phyloP scores from a whole-genome alignment of 2,329 filamentous ascomycete genomes.

The Alternaria arbusti region DNA sequence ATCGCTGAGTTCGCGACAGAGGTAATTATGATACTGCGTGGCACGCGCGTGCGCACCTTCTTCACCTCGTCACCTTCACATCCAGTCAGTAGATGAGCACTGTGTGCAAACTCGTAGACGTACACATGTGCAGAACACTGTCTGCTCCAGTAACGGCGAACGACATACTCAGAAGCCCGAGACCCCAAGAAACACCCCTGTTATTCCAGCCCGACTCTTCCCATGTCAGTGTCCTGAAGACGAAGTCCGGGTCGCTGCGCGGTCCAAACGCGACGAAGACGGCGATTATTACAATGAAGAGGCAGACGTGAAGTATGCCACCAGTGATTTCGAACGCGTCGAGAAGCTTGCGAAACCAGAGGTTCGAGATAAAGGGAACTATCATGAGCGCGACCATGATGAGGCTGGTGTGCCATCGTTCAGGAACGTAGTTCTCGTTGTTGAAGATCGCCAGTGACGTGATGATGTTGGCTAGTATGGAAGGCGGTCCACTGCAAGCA shows the following conservation, averaged over 20 bases:
- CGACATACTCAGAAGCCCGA: constrained; percentile 46
- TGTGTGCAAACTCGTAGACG: neutral
- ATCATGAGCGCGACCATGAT: constrained; percentile 54
- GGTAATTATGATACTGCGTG: constrained; percentile 42
- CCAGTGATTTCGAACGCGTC: constrained; percentile 55
- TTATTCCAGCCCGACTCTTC: constrained; percentile 51
- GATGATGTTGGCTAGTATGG: constrained; percentile 34
- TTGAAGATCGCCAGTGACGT: constrained; percentile 46
- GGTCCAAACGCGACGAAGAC: constrained; percentile 53
- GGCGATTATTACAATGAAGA: constrained; percentile 58
- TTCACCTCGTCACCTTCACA: constrained; percentile 48
- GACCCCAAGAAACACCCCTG: constrained; percentile 50
- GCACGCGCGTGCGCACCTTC: constrained; percentile 49
- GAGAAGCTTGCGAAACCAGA: constrained; percentile 52
- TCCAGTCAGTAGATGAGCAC: neutral
- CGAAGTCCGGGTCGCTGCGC: constrained; percentile 47
- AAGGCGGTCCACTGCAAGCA: constrained; percentile 35
- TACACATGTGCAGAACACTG: constrained; percentile 53
- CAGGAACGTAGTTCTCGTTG: constrained; percentile 42
- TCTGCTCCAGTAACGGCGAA: constrained; percentile 54
- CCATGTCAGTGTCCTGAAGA: constrained; percentile 55
- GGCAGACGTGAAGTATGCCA: constrained; percentile 55
- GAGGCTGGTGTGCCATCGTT: constrained; percentile 58
- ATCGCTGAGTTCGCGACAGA: constrained; percentile 53
- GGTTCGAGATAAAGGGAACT: constrained; percentile 52